Evolutionary conservation across 2,329 filamentous ascomycete species (phyloP).

Genomic region (Neurospora sp.): DNA sequence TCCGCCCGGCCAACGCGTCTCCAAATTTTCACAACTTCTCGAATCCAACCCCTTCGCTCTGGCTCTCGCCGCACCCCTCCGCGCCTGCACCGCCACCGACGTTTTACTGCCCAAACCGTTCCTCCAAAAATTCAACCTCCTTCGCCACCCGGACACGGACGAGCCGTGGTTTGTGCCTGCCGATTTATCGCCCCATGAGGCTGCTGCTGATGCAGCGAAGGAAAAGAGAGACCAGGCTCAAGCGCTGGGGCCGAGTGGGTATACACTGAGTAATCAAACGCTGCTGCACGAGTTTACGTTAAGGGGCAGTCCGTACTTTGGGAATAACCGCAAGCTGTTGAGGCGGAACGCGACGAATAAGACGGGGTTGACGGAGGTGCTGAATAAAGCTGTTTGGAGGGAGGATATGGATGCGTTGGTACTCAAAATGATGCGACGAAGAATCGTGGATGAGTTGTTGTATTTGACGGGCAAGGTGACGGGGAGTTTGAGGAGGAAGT

Average conservation of each 20-base stretch:
- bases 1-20: neutral
- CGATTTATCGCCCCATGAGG: slow-evolving; percentile 1
- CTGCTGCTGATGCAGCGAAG: neutral
- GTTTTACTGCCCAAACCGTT: slow-evolving; percentile 48
- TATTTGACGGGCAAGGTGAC: slow-evolving; percentile 21
- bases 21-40: neutral
- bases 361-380: slow-evolving; percentile 1
- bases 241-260: slow-evolving; percentile 16
- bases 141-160: slow-evolving; percentile 42
- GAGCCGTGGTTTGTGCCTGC: slow-evolving; percentile 46
- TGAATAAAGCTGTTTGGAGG: slow-evolving; percentile 31
- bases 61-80: slow-evolving; percentile 50
- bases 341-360: slow-evolving; percentile 6
- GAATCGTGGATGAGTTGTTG: slow-evolving; percentile 35
- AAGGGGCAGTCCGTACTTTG: slow-evolving; percentile 9
- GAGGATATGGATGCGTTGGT: slow-evolving; percentile 46
- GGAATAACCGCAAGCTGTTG: slow-evolving; percentile 10
- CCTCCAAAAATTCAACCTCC: slow-evolving; percentile 49
- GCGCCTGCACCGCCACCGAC: slow-evolving; percentile 42
- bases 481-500: neutral
- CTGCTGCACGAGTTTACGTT: slow-evolving; percentile 20
- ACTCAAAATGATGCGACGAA: slow-evolving; percentile 38
- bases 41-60: slow-evolving; percentile 29
- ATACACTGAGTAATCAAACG: slow-evolving; percentile 24
- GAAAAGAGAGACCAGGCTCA: neutral